phyloP scores from a whole-genome alignment of 2,329 filamentous ascomycete genomes.

The Trichoderma sp. region DNA sequence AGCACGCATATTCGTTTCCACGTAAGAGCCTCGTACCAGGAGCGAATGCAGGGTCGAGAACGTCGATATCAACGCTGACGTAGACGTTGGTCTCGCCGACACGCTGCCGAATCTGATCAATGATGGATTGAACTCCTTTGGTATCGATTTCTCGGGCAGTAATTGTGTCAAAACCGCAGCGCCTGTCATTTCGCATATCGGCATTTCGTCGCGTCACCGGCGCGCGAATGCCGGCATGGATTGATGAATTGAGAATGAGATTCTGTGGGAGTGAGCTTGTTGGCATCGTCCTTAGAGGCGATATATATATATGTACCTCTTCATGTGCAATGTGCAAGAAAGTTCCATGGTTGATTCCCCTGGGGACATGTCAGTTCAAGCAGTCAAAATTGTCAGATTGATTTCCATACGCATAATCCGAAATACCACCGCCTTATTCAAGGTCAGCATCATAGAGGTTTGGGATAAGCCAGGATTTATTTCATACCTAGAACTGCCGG shows the following conservation, averaged over 20 bases:
- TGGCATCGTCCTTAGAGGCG: too few species aligned
- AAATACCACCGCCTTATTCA: constrained; percentile 23
- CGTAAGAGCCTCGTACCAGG: constrained; percentile 18
- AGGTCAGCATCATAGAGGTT: neutral
- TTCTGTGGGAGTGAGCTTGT: constrained; percentile 14
- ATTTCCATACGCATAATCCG: constrained; percentile 22
- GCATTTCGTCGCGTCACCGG: constrained; percentile 53
- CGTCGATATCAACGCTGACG: constrained; percentile 73
- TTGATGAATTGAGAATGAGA: constrained; percentile 66
- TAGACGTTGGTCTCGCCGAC: constrained; percentile 74
- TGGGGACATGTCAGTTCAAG: neutral
- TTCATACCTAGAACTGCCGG: constrained; percentile 23
- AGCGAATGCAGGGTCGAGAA: constrained; percentile 59
- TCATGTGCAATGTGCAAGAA: constrained; percentile 28
- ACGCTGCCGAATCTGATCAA: constrained; percentile 62
- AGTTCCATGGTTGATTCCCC: constrained; percentile 27
- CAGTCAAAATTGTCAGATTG: neutral
- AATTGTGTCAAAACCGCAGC: constrained; percentile 26
- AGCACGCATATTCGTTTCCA: neutral
- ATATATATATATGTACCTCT: constrained; percentile 15
- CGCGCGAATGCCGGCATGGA: constrained; percentile 77
- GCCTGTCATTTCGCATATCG: constrained; percentile 25
- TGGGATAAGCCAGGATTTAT: too few species aligned
- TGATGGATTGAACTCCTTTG: constrained; percentile 63
- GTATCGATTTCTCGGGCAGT: constrained; percentile 65